These are phyloP conservation scores for Aspergillus fumigatus DNA, from an alignment of 2,329 filamentous ascomycete genomes.

Conservation along the genomic window DNA sequence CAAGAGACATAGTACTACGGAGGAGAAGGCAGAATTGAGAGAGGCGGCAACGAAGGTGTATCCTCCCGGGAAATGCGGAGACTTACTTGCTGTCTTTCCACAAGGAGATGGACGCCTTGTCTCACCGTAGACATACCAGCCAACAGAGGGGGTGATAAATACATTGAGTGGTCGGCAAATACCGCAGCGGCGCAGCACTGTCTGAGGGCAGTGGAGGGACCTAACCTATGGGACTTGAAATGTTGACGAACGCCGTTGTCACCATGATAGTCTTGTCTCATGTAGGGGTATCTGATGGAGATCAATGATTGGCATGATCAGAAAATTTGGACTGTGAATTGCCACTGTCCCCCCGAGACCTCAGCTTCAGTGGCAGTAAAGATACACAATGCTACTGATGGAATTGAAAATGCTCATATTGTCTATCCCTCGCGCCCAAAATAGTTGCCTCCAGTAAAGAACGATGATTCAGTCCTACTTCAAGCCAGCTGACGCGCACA, in stretches of 20 bases:
- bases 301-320: background rate
- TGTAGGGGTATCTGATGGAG: background rate
- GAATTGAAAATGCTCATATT: background rate
- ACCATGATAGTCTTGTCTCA: background rate
- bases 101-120: background rate
- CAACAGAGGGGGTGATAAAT: background rate
- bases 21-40: no score
- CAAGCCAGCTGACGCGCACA: background rate
- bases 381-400: background rate
- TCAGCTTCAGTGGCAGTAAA: background rate
- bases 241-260: background rate
- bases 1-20: background rate
- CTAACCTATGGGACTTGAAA: background rate
- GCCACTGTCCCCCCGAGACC: conserved; percentile 9
- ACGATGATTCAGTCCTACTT: background rate
- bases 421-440: background rate
- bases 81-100: background rate
- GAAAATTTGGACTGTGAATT: conserved; percentile 1
- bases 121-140: background rate
- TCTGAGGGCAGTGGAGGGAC: background rate
- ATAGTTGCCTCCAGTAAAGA: background rate
- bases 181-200: background rate
- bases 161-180: background rate
- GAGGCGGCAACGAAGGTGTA: no score
- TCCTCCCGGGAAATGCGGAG: conserved; percentile 2